These are phyloP conservation scores for Tanacetum coccineum DNA, from an alignment of 129 eudicot genomes.

Conservation along the genomic window DNA sequence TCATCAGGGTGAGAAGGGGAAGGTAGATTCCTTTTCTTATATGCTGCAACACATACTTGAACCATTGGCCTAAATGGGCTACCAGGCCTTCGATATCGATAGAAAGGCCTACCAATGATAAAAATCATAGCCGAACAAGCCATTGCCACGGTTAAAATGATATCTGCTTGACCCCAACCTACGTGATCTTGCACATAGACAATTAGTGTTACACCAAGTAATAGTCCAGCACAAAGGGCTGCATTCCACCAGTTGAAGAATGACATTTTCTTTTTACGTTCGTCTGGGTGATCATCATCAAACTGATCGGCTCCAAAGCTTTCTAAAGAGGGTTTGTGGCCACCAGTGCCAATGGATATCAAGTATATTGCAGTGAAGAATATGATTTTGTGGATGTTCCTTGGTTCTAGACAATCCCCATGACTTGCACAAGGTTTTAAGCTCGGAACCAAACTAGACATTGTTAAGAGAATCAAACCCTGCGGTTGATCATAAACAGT, in stretches of 20 bases:
- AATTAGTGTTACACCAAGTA: slow-evolving; percentile 70
- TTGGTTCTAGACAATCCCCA: slow-evolving; percentile 43
- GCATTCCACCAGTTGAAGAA: slow-evolving; percentile 92
- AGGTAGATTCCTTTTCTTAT: slow-evolving; percentile 52
- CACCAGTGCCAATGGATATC: slow-evolving; percentile 78
- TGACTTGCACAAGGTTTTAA: slow-evolving; percentile 59
- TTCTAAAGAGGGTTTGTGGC: slow-evolving; percentile 80
- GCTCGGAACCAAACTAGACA: slow-evolving; percentile 60
- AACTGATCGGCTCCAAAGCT: slow-evolving; percentile 98
- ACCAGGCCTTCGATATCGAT: slow-evolving; percentile 59
- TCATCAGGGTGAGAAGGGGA: slow-evolving; percentile 45
- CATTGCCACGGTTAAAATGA: slow-evolving; percentile 52
- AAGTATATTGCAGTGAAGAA: slow-evolving; percentile 70
- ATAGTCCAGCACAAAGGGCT: slow-evolving; percentile 61
- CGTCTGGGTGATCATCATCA: slow-evolving; percentile 67
- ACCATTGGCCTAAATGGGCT: slow-evolving; percentile 44
- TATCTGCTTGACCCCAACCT: slow-evolving; percentile 72
- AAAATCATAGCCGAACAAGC: slow-evolving; percentile 46
- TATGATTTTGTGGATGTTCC: slow-evolving; percentile 51
- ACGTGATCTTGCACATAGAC: slow-evolving; percentile 68
- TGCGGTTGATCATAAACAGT: slow-evolving; percentile 12
- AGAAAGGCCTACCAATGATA: slow-evolving; percentile 57
- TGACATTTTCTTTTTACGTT: slow-evolving; percentile 65
- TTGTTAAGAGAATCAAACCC: slow-evolving; percentile 72
- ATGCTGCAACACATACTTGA: slow-evolving; percentile 71